phyloP scores from a whole-genome alignment of 202 grass and related monocot species.

The Setaria viridis region DNA sequence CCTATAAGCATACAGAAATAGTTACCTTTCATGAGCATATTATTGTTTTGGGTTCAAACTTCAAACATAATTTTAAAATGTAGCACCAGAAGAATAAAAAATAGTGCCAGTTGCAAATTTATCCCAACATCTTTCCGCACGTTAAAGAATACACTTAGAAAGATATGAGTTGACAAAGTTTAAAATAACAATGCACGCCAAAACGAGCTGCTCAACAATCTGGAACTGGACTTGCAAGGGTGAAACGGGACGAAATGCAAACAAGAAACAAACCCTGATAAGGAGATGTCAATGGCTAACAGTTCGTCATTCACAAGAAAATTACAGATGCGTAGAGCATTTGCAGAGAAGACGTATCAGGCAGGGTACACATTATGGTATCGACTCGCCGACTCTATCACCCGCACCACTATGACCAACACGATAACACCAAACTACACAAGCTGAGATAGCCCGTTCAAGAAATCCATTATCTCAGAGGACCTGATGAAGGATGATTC shows the following conservation, averaged over 20 bases:
- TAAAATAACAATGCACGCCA: not conserved
- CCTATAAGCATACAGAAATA: not conserved
- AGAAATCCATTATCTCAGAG: slow-evolving; percentile 20
- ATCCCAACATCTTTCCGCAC: not conserved
- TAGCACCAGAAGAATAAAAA: too few species aligned
- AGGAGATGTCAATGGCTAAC: slow-evolving; percentile 27
- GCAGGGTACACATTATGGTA: slow-evolving; percentile 23
- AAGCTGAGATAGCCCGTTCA: slow-evolving; percentile 39
- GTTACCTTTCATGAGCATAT: not conserved
- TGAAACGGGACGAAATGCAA: not conserved
- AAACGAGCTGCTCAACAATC: slow-evolving; percentile 2
- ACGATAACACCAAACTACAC: slow-evolving; percentile 38
- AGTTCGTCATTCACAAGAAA: slow-evolving; percentile 43
- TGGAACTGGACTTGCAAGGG: not conserved
- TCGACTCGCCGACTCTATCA: slow-evolving; percentile 18
- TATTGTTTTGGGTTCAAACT: too few species aligned
- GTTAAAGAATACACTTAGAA: not conserved
- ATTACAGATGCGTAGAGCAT: slow-evolving; percentile 40
- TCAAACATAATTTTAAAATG: too few species aligned
- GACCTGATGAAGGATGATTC: slow-evolving; percentile 3
- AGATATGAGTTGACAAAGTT: not conserved
- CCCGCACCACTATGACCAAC: slow-evolving; percentile 45
- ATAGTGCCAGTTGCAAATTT: too few species aligned
- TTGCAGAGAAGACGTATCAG: slow-evolving; percentile 35
- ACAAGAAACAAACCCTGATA: not conserved